phyloP scores from a whole-genome alignment of 768 basidiomycete species.

The Suillus hirtellus region DNA sequence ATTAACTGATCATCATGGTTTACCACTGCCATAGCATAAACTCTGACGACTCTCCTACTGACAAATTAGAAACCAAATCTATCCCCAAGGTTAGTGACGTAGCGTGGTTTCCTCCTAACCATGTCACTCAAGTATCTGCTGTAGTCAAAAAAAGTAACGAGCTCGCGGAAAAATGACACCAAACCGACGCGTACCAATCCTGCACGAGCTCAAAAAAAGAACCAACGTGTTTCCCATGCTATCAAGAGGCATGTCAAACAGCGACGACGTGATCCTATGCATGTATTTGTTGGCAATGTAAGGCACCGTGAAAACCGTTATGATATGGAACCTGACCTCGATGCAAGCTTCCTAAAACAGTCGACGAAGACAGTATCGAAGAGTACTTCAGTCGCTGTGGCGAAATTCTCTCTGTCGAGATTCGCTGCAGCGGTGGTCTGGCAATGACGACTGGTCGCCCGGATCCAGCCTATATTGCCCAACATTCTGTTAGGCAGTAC shows the following conservation, averaged over 20 bases:
- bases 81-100: conserved; percentile 4
- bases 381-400: conserved; percentile 29
- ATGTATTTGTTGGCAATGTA: conserved; percentile 66
- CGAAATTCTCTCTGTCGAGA: conserved; percentile 19
- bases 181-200: conserved; percentile 6
- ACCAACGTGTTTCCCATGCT: conserved; percentile 24
- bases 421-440: conserved; percentile 35
- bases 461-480: conserved; percentile 31
- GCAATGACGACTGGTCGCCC: conserved; percentile 28
- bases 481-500: conserved; percentile 47
- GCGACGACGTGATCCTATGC: conserved; percentile 10
- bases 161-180: conserved; percentile 5
- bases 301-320: conserved; percentile 19
- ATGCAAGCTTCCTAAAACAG: conserved; percentile 8
- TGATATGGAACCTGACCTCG: not conserved
- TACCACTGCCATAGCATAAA: conserved; percentile 7
- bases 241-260: conserved; percentile 22
- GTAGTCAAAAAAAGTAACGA: conserved; percentile 10
- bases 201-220: not conserved
- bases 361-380: conserved; percentile 25
- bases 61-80: not conserved
- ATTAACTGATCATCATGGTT: conserved; percentile 7
- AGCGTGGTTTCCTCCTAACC: not conserved
- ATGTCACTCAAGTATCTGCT: not conserved
- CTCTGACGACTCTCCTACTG: conserved; percentile 5